Evolutionary conservation across 129 eudicot genomes (phyloP), one percentile per base, ranked within the genome.

Genomic region (Scalesia atractyloides): DNA sequence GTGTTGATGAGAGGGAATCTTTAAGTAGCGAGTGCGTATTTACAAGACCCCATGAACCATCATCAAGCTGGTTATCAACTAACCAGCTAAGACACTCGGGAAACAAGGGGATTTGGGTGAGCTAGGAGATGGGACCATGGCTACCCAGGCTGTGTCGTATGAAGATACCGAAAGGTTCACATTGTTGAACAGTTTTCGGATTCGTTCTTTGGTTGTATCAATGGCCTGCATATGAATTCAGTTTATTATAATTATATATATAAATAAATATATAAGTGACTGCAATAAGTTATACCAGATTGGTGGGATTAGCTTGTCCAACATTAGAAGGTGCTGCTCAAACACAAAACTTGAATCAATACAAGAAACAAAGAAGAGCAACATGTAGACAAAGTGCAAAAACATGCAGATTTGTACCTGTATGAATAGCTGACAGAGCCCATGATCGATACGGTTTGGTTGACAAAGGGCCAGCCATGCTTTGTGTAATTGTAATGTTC

Each of bases 131-230:
- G 97, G 93, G 53, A 88, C 96, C 97, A 94, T 86, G 72, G 99
- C 97, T 66, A 94, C 97, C 99, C 99, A 94, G 1, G 99, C 99
- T 3, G 99, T 94, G 79, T 94, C 99, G 7, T 90, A 94, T 12
- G 97, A 73, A 22, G 99, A 94, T 48, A 86, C 73, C 17, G 97
- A 90, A 70, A 90, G 64, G 58, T 94, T 88, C 68, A 81, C 82
- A 54, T 84, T 70, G 33, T 65, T 75, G 65, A 94, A 84, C 54
- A 86, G 78, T 51, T 76, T 81, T 47, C 76, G 70, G 46, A 94
- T 86, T 68, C 87, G 79, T 69, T 84, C 96, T 74, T 79, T 94
- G 13, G 73, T 72, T 79, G 73, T 92, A 71, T 90, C 97, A 72
- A 63, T 26, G 37, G 80, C 62, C 90, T 89, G 82, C 58, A 63